Percentiles rank a stretch among this genome's conserved stretches.
Conservation (phyloP, 2,329 filamentous ascomycete species). For the Cadophora sp. region DNA sequence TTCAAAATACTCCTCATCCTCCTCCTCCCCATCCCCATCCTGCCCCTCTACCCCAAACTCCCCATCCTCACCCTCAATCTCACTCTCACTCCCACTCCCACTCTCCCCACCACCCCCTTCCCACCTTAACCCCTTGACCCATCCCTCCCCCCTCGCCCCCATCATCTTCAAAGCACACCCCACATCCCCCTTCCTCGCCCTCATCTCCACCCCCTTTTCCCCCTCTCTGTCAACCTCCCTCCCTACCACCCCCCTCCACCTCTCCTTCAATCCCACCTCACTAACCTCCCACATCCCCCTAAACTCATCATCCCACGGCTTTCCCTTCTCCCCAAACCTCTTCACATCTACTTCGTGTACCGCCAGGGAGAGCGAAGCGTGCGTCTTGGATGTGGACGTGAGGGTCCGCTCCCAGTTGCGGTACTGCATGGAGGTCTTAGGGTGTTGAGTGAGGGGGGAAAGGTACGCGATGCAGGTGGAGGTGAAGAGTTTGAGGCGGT, state of each 20-base stretch:
- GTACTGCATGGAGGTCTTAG: background rate
- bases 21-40: background rate
- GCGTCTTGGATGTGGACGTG: background rate
- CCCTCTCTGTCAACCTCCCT: background rate
- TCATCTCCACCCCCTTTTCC: background rate
- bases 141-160: background rate
- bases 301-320: constrained; percentile 2
- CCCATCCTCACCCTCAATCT: constrained; percentile 2
- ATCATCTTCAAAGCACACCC: background rate
- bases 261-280: background rate
- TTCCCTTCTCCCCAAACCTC: background rate
- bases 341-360: background rate
- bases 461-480: background rate
- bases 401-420: background rate
- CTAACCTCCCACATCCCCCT: background rate
- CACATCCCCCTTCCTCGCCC: background rate
- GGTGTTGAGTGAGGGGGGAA: background rate
- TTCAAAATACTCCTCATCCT: background rate
- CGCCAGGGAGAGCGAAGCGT: background rate
- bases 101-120: background rate
- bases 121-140: background rate
- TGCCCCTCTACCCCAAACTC: background rate
- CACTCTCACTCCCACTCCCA: background rate
- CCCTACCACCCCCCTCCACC: background rate
- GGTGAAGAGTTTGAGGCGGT: background rate